Base-by-base conservation (phyloP, 345 rosid species). In the Rhizophora apiculata region DNA sequence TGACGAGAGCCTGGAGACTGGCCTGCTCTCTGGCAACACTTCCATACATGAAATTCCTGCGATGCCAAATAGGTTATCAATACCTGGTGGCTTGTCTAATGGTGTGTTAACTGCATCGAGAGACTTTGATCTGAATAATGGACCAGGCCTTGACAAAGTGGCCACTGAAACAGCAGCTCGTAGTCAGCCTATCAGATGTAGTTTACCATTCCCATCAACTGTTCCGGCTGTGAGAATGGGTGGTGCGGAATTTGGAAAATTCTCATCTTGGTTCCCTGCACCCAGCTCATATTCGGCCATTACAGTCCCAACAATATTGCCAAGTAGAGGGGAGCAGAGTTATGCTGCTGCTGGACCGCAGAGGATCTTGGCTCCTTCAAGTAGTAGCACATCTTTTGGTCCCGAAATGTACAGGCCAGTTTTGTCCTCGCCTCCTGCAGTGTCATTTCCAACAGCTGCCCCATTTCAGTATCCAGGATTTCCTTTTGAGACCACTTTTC, bases 71-170 rank as follows among this genome's bases (percentile, higher is more conserved):
- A 82, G 76, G 60, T 64, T 91, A 53, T 69, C 80, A 21, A 0
- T 13, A 13, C 60, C 82, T 11, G 67, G 64, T 55, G 82, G 81
- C 58, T 62, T 74, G 54, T 74, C 72, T 64, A 81, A 77, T 46
- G 71, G 81, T 69, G 87, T 76, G 58, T 64, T 49, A 48, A 83
- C 79, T 77, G 76, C 70, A 18, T 72, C 62, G 56, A 80, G 89
- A 73, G 97, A 91, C 75, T 91, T 91, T 61, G 98, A 94, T 80
- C 78, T 94, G 85, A 94, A 94, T 65, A 87, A 91, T 84, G 97
- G 94, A 57, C 97, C 97, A 2, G 63, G 72, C 57, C 73, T 62
- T 48, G 97, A 89, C 73, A 93, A 92, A 52, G 74, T 24, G 37
- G 64, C 60, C 76, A 78, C 74, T 27, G 97, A 87, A 60, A 79